Conservation (phyloP, 352 stramenopile species). For the Hyaloperonospora brassicae region DNA sequence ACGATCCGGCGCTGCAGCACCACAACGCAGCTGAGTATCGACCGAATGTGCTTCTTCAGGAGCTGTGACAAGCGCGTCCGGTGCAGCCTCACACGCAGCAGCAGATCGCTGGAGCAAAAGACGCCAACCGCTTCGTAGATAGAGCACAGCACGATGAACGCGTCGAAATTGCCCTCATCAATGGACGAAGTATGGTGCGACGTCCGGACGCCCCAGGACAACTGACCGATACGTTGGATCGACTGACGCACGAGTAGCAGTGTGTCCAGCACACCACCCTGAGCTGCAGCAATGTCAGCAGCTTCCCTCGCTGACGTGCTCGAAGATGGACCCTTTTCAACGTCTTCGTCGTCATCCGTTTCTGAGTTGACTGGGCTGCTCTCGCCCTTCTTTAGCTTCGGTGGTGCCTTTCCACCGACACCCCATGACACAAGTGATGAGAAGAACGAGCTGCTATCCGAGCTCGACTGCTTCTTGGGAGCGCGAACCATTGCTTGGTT, state of each 20-base stretch:
- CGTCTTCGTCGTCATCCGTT: slow-evolving; percentile 65
- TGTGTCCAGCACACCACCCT: slow-evolving; percentile 62
- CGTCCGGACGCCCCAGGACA: slow-evolving; percentile 76
- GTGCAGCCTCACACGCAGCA: slow-evolving; percentile 66
- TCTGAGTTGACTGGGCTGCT: slow-evolving; percentile 64
- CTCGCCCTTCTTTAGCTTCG: slow-evolving; percentile 18
- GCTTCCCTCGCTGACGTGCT: slow-evolving; percentile 47
- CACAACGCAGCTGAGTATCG: slow-evolving; percentile 58
- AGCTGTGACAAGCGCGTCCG: slow-evolving; percentile 57
- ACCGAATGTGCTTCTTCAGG: slow-evolving; percentile 65
- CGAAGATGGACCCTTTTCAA: slow-evolving; percentile 54
- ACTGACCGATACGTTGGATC: slow-evolving; percentile 74
- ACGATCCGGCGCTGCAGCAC: slow-evolving; percentile 71
- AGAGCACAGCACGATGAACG: slow-evolving; percentile 80
- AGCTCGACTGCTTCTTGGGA: slow-evolving; percentile 26
- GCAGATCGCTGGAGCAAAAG: slow-evolving; percentile 53
- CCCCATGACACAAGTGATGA: slow-evolving; percentile 61
- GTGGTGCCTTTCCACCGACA: slow-evolving; percentile 39
- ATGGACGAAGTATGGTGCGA: slow-evolving; percentile 80
- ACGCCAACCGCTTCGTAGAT: slow-evolving; percentile 70
- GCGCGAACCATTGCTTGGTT: slow-evolving; percentile 23
- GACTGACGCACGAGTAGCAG: slow-evolving; percentile 76
- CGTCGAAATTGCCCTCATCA: slow-evolving; percentile 77
- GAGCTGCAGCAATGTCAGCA: slow-evolving; percentile 42
- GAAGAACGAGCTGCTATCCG: slow-evolving; percentile 30